A percentile compares a stretch with the other conserved stretches of the same genome.
These are phyloP conservation scores for Chrysoporthe cubensis DNA, from an alignment of 2,329 filamentous ascomycete genomes.

Conservation along the genomic window DNA sequence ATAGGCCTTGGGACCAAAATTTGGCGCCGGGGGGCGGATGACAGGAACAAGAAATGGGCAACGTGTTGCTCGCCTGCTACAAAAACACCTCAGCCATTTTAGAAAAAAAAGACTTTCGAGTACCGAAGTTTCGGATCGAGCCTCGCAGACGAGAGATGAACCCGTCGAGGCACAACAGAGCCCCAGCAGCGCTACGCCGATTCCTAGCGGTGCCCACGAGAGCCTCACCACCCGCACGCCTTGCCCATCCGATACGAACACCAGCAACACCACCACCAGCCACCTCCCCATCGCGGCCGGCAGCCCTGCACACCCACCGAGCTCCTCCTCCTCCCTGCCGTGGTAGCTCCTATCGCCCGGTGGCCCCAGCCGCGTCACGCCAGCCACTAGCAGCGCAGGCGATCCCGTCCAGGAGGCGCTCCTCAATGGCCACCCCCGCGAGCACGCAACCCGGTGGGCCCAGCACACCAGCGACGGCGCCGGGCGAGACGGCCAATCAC, in stretches of 20 bases:
- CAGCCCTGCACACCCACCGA: not conserved
- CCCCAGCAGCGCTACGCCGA: not conserved
- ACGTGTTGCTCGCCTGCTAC: too few relatives aligned
- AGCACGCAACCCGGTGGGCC: constrained; percentile 24
- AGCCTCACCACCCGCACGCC: not conserved
- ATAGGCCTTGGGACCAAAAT: not conserved
- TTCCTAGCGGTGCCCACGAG: not conserved
- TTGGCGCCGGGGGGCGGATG: not conserved
- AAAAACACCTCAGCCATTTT: too few relatives aligned
- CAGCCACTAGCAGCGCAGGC: not conserved
- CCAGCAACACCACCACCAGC: not conserved
- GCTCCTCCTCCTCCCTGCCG: not conserved
- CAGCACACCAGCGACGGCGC: constrained; percentile 17
- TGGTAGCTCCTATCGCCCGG: not conserved
- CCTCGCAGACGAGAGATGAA: not conserved
- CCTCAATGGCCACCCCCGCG: constrained; percentile 6
- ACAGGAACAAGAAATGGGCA: too few relatives aligned
- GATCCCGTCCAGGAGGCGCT: not conserved
- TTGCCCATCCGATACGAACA: not conserved
- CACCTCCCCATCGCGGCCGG: not conserved
- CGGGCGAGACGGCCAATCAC: constrained; percentile 9
- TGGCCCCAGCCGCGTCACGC: too few relatives aligned
- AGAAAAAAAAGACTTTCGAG: not conserved
- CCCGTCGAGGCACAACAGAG: not conserved
- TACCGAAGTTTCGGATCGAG: too few relatives aligned